Evolutionary conservation across 1,139 yeast species (phyloP).

Genomic region (Pichia sp.): DNA sequence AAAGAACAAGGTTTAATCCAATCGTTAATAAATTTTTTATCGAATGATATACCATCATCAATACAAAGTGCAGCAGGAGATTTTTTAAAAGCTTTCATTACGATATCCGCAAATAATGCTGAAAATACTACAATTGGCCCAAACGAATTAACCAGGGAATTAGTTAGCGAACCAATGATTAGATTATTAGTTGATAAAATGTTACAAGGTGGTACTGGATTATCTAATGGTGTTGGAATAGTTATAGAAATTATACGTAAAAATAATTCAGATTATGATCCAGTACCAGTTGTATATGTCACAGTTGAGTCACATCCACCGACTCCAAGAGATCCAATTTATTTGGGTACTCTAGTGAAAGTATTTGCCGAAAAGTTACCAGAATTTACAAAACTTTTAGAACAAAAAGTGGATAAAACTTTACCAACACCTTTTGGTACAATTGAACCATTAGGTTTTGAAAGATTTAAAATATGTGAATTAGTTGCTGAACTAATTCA

Average conservation of each 20-base stretch:
- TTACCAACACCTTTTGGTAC: conserved; percentile 67
- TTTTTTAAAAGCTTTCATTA: conserved; percentile 85
- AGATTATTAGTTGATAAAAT: conserved; percentile 66
- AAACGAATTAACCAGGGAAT: conserved; percentile 85
- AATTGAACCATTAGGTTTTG: conserved; percentile 90
- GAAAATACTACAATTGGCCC: conserved; percentile 92
- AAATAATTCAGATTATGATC: conserved; percentile 92
- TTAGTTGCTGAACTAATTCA: conserved; percentile 90
- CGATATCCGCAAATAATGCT: conserved; percentile 85
- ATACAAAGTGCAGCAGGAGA: conserved; percentile 94
- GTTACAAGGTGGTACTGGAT: conserved; percentile 87
- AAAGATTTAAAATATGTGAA: conserved; percentile 91
- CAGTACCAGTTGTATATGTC: conserved; percentile 79
- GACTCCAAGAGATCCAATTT: conserved; percentile 89
- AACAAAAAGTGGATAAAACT: conserved; percentile 29
- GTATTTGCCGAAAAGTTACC: conserved; percentile 75
- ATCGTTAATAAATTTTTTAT: conserved; percentile 51
- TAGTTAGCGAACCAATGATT: conserved; percentile 70
- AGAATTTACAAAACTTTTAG: conserved; percentile 55
- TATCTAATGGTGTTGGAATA: conserved; percentile 94
- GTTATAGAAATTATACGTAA: conserved; percentile 92
- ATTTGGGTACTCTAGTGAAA: conserved; percentile 78
- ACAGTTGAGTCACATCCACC: conserved; percentile 94
- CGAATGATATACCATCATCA: conserved; percentile 47
- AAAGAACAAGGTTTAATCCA: conserved; percentile 61